Evolutionary conservation across 1,284 basidiomycete species (phyloP).

Genomic region (Phlebopus sp.): DNA sequence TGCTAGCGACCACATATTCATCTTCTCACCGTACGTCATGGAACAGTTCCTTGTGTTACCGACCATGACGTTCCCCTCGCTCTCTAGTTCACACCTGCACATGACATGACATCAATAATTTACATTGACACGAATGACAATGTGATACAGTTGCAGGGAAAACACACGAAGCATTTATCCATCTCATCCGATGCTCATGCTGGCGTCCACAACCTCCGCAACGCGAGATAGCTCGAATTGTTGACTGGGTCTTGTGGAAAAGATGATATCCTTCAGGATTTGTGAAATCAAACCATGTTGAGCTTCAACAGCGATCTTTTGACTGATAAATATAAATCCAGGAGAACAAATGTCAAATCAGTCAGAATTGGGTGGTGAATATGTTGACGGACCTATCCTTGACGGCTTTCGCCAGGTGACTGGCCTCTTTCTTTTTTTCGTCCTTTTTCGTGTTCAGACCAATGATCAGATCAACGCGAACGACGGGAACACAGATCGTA

Average conservation of each 20-base stretch:
- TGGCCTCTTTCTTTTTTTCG: conserved; percentile 76
- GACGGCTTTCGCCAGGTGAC: conserved; percentile 75
- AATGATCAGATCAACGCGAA: not conserved
- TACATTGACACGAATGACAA: too few relatives aligned
- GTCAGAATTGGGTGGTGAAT: not conserved
- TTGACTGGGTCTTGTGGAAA: conserved; percentile 58
- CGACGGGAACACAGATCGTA: not conserved
- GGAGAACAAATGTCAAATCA: not conserved
- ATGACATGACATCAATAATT: too few relatives aligned
- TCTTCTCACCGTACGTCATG: too few relatives aligned
- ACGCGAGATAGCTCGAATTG: conserved; percentile 28
- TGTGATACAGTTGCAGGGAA: too few relatives aligned
- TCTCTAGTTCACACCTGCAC: too few relatives aligned
- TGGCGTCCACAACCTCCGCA: conserved; percentile 37
- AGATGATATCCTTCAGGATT: conserved; percentile 84
- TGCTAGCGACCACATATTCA: too few relatives aligned
- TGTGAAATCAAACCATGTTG: conserved; percentile 90
- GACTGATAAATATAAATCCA: conserved; percentile 43
- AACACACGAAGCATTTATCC: not conserved
- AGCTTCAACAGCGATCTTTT: conserved; percentile 82
- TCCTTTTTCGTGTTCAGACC: conserved; percentile 41
- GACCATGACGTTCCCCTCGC: too few relatives aligned
- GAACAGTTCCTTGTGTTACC: too few relatives aligned
- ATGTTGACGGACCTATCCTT: conserved; percentile 68
- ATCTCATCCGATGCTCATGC: conserved; percentile 34